Conservation (phyloP, 2,329 filamentous ascomycete genomes). For the Trichoderma koningii region DNA sequence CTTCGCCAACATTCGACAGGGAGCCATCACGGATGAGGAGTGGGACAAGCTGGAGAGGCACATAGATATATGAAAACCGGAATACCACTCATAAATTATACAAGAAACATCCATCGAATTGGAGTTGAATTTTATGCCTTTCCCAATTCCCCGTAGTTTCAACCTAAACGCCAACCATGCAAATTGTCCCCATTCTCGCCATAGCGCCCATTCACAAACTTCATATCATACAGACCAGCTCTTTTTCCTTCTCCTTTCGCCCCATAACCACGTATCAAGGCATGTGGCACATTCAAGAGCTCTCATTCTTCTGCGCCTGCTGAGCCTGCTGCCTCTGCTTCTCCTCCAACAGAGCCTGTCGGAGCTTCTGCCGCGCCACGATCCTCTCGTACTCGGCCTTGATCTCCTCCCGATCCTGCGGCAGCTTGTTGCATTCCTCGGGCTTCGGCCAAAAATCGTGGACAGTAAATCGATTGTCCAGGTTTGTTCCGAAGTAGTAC, state of each 20-base stretch:
- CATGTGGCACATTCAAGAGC: conserved; percentile 26
- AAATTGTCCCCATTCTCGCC: conserved; percentile 17
- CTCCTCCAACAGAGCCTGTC: conserved; percentile 60
- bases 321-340: conserved; percentile 37
- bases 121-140: conserved; percentile 9
- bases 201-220: conserved; percentile 4
- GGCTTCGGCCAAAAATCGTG: conserved; percentile 91
- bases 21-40: conserved; percentile 52
- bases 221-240: conserved; percentile 6
- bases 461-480: conserved; percentile 87
- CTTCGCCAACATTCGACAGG: conserved; percentile 68
- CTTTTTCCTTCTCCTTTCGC: neutral
- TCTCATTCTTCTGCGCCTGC: conserved; percentile 35
- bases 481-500: conserved; percentile 99
- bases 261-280: neutral
- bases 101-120: conserved; percentile 17
- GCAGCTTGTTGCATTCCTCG: conserved; percentile 74
- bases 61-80: conserved; percentile 48
- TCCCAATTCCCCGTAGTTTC: neutral
- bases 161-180: conserved; percentile 28
- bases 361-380: conserved; percentile 66
- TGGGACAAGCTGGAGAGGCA: conserved; percentile 58
- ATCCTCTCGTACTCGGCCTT: conserved; percentile 75
- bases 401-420: conserved; percentile 79
- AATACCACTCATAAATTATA: conserved; percentile 21